A percentile compares a stretch with the other conserved stretches of the same genome.
Conservation (phyloP, 2,329 filamentous ascomycete genomes). For the Penicillium sp. region DNA sequence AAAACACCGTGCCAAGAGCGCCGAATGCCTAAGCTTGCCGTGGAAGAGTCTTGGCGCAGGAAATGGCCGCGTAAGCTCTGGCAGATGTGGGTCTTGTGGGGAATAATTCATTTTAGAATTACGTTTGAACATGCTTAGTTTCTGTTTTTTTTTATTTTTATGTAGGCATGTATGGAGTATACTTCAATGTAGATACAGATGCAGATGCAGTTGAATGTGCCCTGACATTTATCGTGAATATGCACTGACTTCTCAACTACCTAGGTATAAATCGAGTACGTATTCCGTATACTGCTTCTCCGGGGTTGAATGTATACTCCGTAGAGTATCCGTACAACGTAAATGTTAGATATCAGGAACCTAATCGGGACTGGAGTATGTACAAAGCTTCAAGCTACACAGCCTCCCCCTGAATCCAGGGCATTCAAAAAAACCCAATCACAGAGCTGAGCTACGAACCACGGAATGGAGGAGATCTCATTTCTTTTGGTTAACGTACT, state of each 20-base stretch:
- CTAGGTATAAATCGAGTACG: neutral
- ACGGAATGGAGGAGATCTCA: constrained; percentile 13
- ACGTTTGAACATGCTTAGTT: neutral
- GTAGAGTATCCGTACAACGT: neutral
- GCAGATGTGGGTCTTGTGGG: constrained; percentile 13
- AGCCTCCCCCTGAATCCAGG: constrained; percentile 22
- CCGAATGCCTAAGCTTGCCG: constrained; percentile 23
- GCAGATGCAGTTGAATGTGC: neutral
- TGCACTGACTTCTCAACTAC: neutral
- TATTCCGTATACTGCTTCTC: neutral
- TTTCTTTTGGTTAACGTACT: neutral
- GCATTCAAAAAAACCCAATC: constrained; percentile 5
- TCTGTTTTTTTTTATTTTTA: neutral
- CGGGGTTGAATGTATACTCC: neutral
- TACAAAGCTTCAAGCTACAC: constrained; percentile 12
- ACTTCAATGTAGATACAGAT: neutral
- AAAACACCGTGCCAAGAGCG: constrained; percentile 13
- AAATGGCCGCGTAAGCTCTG: constrained; percentile 21
- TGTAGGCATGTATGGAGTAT: neutral
- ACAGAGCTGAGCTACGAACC: constrained; percentile 1
- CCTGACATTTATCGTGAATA: neutral
- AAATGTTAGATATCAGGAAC: neutral
- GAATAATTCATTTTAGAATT: constrained; percentile 4
- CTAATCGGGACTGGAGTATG: constrained; percentile 1
- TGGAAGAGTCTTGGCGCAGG: constrained; percentile 17